These are phyloP conservation scores for Schwanniomyces etchellsii DNA, from an alignment of 1,139 yeast genomes.

Conservation along the genomic window DNA sequence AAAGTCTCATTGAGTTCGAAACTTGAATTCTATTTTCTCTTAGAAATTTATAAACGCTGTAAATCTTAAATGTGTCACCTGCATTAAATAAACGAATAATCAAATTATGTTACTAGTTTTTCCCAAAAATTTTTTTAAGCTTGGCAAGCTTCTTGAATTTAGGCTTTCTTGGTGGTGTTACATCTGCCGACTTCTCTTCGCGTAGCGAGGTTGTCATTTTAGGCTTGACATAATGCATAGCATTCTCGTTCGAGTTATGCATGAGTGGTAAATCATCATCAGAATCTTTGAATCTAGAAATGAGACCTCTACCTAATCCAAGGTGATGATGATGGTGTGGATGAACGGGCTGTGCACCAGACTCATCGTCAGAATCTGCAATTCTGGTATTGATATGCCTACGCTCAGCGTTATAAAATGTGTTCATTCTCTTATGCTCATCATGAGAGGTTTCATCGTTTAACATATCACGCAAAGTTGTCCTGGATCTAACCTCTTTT, in stretches of 20 bases:
- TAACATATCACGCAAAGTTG: conserved; percentile 11
- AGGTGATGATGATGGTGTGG: conserved; percentile 1
- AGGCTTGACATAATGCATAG: no score
- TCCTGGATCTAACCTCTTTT: conserved; percentile 7
- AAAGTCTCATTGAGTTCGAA: conserved; percentile 25
- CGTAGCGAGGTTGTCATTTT: no score
- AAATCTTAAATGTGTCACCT: not conserved
- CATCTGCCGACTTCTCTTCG: no score
- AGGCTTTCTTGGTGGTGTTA: no score
- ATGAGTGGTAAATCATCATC: conserved; percentile 39
- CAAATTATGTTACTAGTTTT: conserved; percentile 9
- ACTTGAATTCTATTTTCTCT: conserved; percentile 8
- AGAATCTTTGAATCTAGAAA: conserved; percentile 53
- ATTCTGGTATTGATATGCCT: no score
- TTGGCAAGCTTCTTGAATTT: conserved; percentile 49
- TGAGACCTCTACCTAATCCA: conserved; percentile 9
- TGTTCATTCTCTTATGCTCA: no score
- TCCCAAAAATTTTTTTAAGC: conserved; percentile 58
- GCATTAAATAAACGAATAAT: not conserved
- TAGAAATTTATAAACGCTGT: conserved; percentile 2
- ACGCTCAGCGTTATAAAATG: no score
- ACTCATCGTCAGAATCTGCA: not conserved
- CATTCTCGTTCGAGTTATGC: no score
- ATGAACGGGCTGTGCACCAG: not conserved
- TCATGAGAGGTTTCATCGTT: not conserved